Evolutionary conservation across 2,329 filamentous ascomycete species (phyloP), one percentile per base, ranked within the genome.

Genomic region (Botrytis galanthina): DNA sequence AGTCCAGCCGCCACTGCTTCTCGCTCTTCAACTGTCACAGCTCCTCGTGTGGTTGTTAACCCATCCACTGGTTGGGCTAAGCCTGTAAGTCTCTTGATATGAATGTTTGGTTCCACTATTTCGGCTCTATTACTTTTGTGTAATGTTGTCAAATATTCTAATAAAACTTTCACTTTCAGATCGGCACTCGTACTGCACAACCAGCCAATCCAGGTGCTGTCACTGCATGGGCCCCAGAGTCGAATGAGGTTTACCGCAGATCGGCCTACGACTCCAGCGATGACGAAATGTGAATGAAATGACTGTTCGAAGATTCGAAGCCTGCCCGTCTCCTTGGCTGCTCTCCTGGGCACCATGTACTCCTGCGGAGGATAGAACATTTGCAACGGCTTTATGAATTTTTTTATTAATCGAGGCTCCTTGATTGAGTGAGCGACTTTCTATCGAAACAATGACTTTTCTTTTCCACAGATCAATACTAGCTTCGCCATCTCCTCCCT

Each of bases 41-140:
- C 42, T 63, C 22, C 59, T 64, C 42, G 32, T 12, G 46, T 63
- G 8, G 20, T 70, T 35, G 61, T 59, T 10, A 70, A 60, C 29
- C 70, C 22, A 26, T 64, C 62, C 8, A 72, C 42, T 39, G 71
- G 61, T 12, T 68, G 62, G 71, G 71, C 71, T n/a, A 68, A 60
- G 20, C 71, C 71, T 26, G 71, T 69, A 69, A 72, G 71, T 72
- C 6, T 42, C 63, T 39, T 32, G 4, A 42, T 8, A 22, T 22
- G 29, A 4, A 48, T 26, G 6, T 26, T 16, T 20, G 22, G 12
- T 32, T 35, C 35, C 42, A 5, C 29, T 51, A 44, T 8, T 57
- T 20, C 39, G 22, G 48, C 48, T 42, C 18, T 5, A n/a, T 42
- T n/a, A 10, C n/a, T 16, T 12, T 57, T 5, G 12, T 54, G 35